These are phyloP conservation scores for Fraxinus greggii DNA, from an alignment of 305 asterid species.

Conservation along the genomic window DNA sequence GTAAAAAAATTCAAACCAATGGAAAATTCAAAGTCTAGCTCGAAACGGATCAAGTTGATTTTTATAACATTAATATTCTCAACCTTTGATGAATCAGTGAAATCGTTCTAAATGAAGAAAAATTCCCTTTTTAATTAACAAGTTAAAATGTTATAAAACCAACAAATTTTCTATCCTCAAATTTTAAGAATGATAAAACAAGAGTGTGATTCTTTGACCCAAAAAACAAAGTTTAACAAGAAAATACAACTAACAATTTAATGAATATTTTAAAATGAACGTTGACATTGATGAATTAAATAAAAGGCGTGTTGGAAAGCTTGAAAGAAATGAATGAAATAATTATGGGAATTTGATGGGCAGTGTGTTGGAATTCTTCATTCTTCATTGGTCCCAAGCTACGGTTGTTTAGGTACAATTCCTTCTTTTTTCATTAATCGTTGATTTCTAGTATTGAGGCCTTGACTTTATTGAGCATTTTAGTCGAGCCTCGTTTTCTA, in stretches of 20 bases:
- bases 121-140: background rate
- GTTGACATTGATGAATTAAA: background rate
- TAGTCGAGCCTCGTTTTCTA: background rate
- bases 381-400: background rate
- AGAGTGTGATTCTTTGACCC: background rate
- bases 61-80: background rate
- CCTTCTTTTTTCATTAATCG: background rate
- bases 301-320: background rate
- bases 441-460: background rate
- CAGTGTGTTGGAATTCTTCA: background rate
- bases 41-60: background rate
- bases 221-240: background rate
- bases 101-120: background rate
- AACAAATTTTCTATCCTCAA: background rate
- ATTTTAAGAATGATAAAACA: background rate
- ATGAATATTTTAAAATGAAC: background rate
- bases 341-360: constrained; percentile 2
- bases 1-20: too few species aligned
- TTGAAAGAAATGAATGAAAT: background rate
- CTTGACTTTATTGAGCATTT: background rate
- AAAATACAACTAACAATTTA: too few species aligned
- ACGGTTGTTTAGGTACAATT: background rate
- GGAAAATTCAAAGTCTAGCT: background rate
- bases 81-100: background rate
- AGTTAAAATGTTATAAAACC: background rate